Conservation (phyloP, 495 filamentous ascomycete genomes). For the Neurospora discreta region DNA sequence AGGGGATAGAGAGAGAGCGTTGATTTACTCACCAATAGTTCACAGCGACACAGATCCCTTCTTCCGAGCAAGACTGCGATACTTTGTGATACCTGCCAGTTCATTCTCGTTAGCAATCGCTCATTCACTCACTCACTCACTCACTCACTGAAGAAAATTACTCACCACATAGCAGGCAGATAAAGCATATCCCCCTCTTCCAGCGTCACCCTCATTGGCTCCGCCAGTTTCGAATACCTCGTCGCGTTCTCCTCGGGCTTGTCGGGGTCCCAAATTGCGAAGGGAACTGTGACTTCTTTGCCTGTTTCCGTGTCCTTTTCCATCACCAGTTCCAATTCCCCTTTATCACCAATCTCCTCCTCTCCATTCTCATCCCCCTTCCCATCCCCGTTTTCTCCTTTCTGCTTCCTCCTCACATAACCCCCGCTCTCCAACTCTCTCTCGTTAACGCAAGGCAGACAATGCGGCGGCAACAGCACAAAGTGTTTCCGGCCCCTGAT, state of each 20-base stretch:
- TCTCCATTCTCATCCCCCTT: background rate
- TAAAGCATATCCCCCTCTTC: constrained; percentile 72
- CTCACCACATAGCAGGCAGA: constrained; percentile 61
- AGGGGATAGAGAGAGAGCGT: no score
- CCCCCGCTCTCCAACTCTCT: constrained; percentile 34
- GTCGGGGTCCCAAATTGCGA: constrained; percentile 64
- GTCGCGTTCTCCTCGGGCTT: constrained; percentile 34
- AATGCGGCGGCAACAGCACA: constrained; percentile 54
- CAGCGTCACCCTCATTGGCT: constrained; percentile 49
- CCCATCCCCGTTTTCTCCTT: constrained; percentile 10
- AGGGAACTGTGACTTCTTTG: constrained; percentile 40
- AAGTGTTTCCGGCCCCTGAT: constrained; percentile 60
- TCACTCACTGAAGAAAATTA: background rate
- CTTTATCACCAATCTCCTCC: constrained; percentile 3
- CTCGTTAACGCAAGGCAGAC: constrained; percentile 53
- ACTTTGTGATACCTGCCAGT: constrained; percentile 49
- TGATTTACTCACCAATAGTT: constrained; percentile 58
- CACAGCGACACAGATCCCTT: constrained; percentile 59
- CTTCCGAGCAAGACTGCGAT: constrained; percentile 47
- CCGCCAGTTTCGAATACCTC: constrained; percentile 40
- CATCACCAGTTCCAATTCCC: constrained; percentile 19
- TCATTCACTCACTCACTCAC: no score
- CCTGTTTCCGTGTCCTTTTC: constrained; percentile 25
- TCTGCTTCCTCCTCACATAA: constrained; percentile 25
- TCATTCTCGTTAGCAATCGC: no score